A percentile compares a stretch with the other conserved stretches of the same genome.
Evolutionary conservation across 345 rosid genomes (phyloP).

Genomic region (Arabis hirsuta): DNA sequence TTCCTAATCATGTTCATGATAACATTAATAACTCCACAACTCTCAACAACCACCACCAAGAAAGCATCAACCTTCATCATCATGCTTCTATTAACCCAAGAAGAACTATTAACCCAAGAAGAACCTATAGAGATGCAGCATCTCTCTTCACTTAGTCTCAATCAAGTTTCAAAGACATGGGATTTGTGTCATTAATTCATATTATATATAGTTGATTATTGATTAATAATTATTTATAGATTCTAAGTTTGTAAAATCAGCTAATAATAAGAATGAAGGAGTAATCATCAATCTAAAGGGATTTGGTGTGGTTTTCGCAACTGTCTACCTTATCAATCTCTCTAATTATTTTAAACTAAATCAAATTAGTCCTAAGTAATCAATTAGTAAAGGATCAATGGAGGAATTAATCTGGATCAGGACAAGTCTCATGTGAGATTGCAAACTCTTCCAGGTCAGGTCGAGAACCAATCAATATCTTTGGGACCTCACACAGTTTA

Average conservation of each 20-base stretch:
- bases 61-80: constrained; percentile 28
- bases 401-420: constrained; percentile 22
- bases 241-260: constrained; percentile 32
- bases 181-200: constrained; percentile 38
- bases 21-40: constrained; percentile 18
- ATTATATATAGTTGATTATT: constrained; percentile 34
- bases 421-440: constrained; percentile 41
- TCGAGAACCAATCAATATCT: constrained; percentile 23
- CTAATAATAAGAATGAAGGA: constrained; percentile 35
- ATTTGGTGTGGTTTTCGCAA: constrained; percentile 35
- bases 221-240: constrained; percentile 32
- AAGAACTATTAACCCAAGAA: constrained; percentile 45
- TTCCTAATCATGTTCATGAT: constrained; percentile 32
- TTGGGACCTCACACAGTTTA: constrained; percentile 33
- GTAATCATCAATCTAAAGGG: constrained; percentile 38
- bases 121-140: constrained; percentile 49
- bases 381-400: background rate
- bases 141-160: constrained; percentile 43
- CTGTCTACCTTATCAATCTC: background rate
- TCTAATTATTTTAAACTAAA: background rate
- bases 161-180: constrained; percentile 33
- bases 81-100: constrained; percentile 41
- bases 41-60: constrained; percentile 32
- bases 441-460: constrained; percentile 27
- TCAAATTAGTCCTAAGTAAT: constrained; percentile 8